Conservation (phyloP, 2,329 filamentous ascomycete species). For the Akanthomyces uredinophilus region DNA sequence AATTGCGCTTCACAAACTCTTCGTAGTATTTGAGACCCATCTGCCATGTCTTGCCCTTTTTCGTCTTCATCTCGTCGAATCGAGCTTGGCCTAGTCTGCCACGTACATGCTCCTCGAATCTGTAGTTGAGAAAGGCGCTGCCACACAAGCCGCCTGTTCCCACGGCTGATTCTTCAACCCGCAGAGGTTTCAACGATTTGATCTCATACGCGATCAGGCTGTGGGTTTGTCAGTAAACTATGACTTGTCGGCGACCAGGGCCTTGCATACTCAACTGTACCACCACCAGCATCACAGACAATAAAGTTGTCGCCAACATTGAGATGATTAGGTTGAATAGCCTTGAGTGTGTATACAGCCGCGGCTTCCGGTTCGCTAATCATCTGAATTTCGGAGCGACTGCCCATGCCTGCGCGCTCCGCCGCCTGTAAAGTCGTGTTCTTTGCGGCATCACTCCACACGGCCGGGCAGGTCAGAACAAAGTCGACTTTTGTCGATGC, state of each 20-base stretch:
- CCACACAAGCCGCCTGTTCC: slow-evolving; percentile 74
- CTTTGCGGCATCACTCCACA: slow-evolving; percentile 83
- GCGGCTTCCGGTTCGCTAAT: slow-evolving; percentile 78
- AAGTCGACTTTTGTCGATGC: slow-evolving; percentile 70
- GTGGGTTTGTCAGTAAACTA: slow-evolving; percentile 18
- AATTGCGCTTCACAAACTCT: slow-evolving; percentile 80
- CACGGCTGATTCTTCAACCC: slow-evolving; percentile 73
- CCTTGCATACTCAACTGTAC: slow-evolving; percentile 57
- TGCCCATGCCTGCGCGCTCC: slow-evolving; percentile 73
- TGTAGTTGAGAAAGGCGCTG: slow-evolving; percentile 73
- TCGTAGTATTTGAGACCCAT: slow-evolving; percentile 76
- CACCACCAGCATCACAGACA: slow-evolving; percentile 59
- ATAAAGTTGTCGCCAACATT: slow-evolving; percentile 63
- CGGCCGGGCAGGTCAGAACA: slow-evolving; percentile 74
- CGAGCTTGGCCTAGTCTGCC: slow-evolving; percentile 59
- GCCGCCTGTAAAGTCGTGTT: slow-evolving; percentile 75
- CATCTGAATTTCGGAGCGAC: slow-evolving; percentile 64
- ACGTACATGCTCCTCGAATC: slow-evolving; percentile 73
- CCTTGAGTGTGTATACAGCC: slow-evolving; percentile 73
- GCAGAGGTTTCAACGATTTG: slow-evolving; percentile 63
- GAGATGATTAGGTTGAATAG: slow-evolving; percentile 69
- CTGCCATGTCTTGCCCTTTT: slow-evolving; percentile 75
- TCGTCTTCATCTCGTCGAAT: slow-evolving; percentile 70
- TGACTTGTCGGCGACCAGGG: too few species aligned
- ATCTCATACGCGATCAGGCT: slow-evolving; percentile 77